Percentiles rank a stretch among this genome's conserved stretches.
These are phyloP conservation scores for Trichoderma atrobrunneum DNA, from an alignment of 2,329 filamentous ascomycete species.

Conservation along the genomic window DNA sequence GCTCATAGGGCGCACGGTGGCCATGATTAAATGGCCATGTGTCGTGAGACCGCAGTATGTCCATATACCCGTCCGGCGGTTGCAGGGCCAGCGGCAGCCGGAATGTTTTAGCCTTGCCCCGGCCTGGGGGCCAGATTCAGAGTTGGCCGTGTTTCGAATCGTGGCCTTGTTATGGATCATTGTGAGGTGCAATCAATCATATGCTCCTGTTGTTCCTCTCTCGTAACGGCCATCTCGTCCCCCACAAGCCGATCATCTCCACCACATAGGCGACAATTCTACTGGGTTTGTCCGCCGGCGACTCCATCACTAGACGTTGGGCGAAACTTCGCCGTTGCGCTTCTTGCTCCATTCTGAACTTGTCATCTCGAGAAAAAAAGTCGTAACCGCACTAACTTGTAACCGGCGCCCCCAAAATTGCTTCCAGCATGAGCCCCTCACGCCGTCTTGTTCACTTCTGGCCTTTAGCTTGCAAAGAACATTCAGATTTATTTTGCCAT, in stretches of 20 bases:
- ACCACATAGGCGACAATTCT: conserved; percentile 6
- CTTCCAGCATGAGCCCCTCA: conserved; percentile 8
- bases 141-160: conserved; percentile 6
- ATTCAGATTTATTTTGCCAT: neutral
- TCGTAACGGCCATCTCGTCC: neutral
- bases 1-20: neutral
- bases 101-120: neutral
- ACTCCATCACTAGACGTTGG: conserved; percentile 8
- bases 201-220: neutral
- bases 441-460: neutral
- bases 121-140: neutral
- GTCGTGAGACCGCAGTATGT: neutral
- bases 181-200: neutral
- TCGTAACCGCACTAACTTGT: neutral
- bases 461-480: conserved; percentile 1
- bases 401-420: conserved; percentile 9
- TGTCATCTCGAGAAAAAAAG: neutral
- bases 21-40: neutral
- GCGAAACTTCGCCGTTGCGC: conserved; percentile 12
- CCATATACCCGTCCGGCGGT: neutral
- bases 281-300: neutral
- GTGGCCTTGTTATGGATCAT: neutral
- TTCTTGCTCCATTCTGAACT: conserved; percentile 3
- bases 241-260: neutral
- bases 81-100: neutral